Evolutionary conservation across 2,329 filamentous ascomycete genomes (phyloP).

Genomic region (Fonsecaea multimorphosa): DNA sequence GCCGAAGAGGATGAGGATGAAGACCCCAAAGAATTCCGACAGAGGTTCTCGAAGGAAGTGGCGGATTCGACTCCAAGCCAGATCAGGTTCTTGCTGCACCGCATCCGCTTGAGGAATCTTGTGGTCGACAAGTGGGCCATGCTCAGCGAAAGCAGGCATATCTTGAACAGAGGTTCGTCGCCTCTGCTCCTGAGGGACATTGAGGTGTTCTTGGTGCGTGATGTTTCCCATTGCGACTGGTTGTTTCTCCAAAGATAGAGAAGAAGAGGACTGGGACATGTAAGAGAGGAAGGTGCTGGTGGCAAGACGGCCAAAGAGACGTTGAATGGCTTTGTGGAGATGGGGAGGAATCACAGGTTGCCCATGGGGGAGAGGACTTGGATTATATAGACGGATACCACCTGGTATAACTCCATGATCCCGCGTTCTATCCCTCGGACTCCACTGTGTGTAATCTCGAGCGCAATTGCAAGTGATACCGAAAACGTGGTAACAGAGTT

Average conservation of each 20-base stretch:
- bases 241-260: constrained; percentile 24
- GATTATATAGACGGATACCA: constrained; percentile 29
- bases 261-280: constrained; percentile 29
- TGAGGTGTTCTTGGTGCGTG: constrained; percentile 27
- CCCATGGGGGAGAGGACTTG: constrained; percentile 25
- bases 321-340: constrained; percentile 26
- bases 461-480: constrained; percentile 11
- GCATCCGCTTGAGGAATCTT: constrained; percentile 43
- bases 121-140: constrained; percentile 45
- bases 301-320: constrained; percentile 9
- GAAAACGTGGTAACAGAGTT: constrained; percentile 17
- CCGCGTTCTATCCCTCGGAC: constrained; percentile 13
- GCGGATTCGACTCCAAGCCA: constrained; percentile 62
- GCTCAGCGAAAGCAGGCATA: constrained; percentile 39
- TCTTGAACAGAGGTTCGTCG: constrained; percentile 29
- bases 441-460: constrained; percentile 13
- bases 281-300: constrained; percentile 11
- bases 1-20: constrained; percentile 72
- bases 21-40: constrained; percentile 71
- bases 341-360: constrained; percentile 20
- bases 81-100: constrained; percentile 39
- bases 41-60: constrained; percentile 63
- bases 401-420: constrained; percentile 21
- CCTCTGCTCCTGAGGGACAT: constrained; percentile 23
- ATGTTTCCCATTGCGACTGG: constrained; percentile 27